Evolutionary conservation across 83 land plant species (phyloP).

Genomic region (Thuja plicata): DNA sequence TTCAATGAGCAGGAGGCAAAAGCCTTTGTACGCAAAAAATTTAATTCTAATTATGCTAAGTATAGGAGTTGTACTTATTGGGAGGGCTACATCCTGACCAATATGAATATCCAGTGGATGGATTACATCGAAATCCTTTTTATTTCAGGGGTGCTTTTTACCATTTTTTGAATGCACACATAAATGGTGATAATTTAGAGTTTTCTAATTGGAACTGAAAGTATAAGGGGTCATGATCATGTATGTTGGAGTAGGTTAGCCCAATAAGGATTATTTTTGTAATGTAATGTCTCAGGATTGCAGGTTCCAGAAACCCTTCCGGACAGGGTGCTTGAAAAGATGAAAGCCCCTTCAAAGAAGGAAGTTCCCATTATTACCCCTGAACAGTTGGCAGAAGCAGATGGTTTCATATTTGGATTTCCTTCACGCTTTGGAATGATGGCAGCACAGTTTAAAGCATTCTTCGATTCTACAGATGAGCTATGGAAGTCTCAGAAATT

Average conservation of each 20-base stretch:
- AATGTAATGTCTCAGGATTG: constrained; percentile 4
- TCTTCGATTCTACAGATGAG: constrained; percentile 77
- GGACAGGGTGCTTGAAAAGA: constrained; percentile 60
- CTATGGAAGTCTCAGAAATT: constrained; percentile 76
- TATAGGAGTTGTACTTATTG: not conserved
- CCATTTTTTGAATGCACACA: not conserved
- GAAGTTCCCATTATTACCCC: constrained; percentile 66
- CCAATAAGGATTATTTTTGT: not conserved
- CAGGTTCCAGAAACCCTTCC: constrained; percentile 94
- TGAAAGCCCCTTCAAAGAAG: constrained; percentile 82
- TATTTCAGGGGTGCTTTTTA: not conserved
- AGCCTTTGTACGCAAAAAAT: not conserved
- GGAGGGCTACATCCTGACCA: not conserved
- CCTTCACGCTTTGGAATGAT: constrained; percentile 97
- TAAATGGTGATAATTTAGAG: not conserved
- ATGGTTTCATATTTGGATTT: constrained; percentile 92
- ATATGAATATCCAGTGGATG: not conserved
- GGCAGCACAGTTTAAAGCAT: constrained; percentile 85
- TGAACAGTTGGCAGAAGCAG: constrained; percentile 81
- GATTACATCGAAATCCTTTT: not conserved
- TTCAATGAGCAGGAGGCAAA: not conserved
- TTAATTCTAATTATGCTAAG: not conserved
- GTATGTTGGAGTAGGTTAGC: not conserved
- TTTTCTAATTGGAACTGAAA: not conserved
- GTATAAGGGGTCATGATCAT: not conserved